These are phyloP conservation scores for Trichoderma sp. DNA, from an alignment of 2,329 filamentous ascomycete genomes.

Conservation along the genomic window DNA sequence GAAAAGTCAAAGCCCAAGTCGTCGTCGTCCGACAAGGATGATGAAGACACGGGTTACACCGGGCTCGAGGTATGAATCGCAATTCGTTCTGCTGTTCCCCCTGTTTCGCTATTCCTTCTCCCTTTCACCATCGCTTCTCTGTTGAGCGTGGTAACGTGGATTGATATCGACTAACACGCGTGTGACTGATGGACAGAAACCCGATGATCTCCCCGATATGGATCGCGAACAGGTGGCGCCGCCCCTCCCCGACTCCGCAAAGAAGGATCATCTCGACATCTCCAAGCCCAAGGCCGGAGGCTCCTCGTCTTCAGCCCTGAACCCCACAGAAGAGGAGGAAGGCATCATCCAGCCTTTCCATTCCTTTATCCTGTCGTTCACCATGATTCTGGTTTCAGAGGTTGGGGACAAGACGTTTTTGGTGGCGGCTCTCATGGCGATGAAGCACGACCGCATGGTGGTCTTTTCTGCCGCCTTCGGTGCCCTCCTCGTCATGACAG, in stretches of 20 bases:
- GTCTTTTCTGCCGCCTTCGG: slow-evolving; percentile 95
- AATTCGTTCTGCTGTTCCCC: background rate
- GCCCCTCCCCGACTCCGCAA: slow-evolving; percentile 66
- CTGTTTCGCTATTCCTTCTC: background rate
- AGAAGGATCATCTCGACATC: slow-evolving; percentile 65
- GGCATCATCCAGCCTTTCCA: slow-evolving; percentile 79
- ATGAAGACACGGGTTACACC: slow-evolving; percentile 40
- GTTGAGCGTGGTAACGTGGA: background rate
- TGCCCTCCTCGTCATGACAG: slow-evolving; percentile 90
- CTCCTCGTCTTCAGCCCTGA: slow-evolving; percentile 26
- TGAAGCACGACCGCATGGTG: slow-evolving; percentile 91
- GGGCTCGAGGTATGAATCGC: slow-evolving; percentile 41
- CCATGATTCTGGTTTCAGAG: slow-evolving; percentile 97
- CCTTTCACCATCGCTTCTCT: background rate
- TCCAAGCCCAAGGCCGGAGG: slow-evolving; percentile 31
- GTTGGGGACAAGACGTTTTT: slow-evolving; percentile 98
- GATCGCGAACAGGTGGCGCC: slow-evolving; percentile 73
- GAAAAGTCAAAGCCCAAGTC: slow-evolving; percentile 46
- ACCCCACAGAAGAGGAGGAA: slow-evolving; percentile 48
- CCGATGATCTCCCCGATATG: slow-evolving; percentile 75
- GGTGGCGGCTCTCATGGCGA: slow-evolving; percentile 96
- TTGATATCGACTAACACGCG: slow-evolving; percentile 31
- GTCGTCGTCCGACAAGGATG: slow-evolving; percentile 47
- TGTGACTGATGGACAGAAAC: slow-evolving; percentile 63
- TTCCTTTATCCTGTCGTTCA: slow-evolving; percentile 87